A percentile compares a stretch with the other conserved stretches of the same genome.
phyloP scores from a whole-genome alignment of 2,329 filamentous ascomycete species.

The Cladophialophora chaetospira region DNA sequence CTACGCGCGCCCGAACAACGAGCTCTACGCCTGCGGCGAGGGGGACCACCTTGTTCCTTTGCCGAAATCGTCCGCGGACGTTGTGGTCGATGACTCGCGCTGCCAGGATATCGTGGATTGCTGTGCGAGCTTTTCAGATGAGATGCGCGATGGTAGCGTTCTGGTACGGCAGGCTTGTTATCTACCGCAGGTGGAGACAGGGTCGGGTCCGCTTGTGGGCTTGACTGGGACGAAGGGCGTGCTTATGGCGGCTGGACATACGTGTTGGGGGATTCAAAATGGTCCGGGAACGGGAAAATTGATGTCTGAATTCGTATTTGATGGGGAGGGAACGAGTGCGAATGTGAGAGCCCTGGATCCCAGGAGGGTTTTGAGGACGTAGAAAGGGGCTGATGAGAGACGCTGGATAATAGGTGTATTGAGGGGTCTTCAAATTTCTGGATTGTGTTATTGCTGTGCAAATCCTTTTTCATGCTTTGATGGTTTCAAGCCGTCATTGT shows the following conservation, averaged over 20 bases:
- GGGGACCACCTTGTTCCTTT: slow-evolving; percentile 75
- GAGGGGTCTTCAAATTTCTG: not conserved
- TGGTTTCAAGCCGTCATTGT: not conserved
- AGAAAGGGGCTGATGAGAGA: too few relatives aligned
- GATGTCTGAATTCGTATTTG: slow-evolving; percentile 77
- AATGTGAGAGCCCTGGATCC: slow-evolving; percentile 69
- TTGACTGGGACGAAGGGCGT: slow-evolving; percentile 71
- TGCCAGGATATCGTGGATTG: slow-evolving; percentile 88
- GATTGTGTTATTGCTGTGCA: too few relatives aligned
- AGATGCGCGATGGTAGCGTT: slow-evolving; percentile 68
- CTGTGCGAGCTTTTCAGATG: slow-evolving; percentile 57
- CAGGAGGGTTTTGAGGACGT: slow-evolving; percentile 52
- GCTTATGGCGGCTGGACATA: slow-evolving; percentile 85
- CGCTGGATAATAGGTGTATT: too few relatives aligned
- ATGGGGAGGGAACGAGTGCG: slow-evolving; percentile 69
- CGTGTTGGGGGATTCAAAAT: slow-evolving; percentile 98
- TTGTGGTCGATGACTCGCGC: slow-evolving; percentile 71
- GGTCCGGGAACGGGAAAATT: slow-evolving; percentile 82
- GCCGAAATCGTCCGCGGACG: slow-evolving; percentile 72
- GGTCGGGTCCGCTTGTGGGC: slow-evolving; percentile 72
- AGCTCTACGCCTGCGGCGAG: slow-evolving; percentile 93
- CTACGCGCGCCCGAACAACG: slow-evolving; percentile 83
- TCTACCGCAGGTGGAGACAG: slow-evolving; percentile 69
- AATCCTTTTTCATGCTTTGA: too few relatives aligned
- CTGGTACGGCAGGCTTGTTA: slow-evolving; percentile 88